Conservation (phyloP, 129 eudicot genomes). For the Erigeron canadensis region DNA sequence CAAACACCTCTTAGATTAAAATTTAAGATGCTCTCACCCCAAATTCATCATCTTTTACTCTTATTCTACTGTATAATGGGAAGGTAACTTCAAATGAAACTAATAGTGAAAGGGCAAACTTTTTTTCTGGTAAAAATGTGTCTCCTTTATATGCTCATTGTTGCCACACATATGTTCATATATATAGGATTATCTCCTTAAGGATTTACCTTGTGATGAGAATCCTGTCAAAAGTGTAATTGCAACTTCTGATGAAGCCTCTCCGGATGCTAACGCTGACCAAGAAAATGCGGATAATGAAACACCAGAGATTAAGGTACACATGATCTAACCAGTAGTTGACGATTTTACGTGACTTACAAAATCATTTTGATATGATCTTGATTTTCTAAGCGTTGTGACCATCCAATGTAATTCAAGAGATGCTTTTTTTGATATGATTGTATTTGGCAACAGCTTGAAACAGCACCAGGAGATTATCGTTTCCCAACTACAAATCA, state of each 20-base stretch:
- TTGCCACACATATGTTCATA: conserved; percentile 4
- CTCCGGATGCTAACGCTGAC: background rate
- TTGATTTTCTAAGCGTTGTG: too few relatives aligned
- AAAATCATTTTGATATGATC: background rate
- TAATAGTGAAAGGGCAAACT: too few relatives aligned
- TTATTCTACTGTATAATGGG: too few relatives aligned
- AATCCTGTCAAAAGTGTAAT: conserved; percentile 16
- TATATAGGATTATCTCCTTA: conserved; percentile 67
- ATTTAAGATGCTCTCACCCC: too few relatives aligned
- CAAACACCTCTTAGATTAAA: too few relatives aligned
- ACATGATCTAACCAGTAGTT: background rate
- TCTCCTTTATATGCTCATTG: background rate
- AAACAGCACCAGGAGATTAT: conserved; percentile 93
- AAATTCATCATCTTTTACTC: too few relatives aligned
- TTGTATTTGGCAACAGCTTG: conserved; percentile 52
- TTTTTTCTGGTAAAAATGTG: too few relatives aligned
- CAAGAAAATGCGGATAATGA: conserved; percentile 30
- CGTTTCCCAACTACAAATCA: conserved; percentile 95
- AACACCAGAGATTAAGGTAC: conserved; percentile 67
- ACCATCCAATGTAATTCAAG: background rate
- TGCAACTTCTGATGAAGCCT: background rate
- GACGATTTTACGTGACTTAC: background rate
- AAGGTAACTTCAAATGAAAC: too few relatives aligned
- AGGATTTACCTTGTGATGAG: conserved; percentile 13
- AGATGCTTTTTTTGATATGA: background rate